Conservation (phyloP, 1,284 basidiomycete genomes). For the Bondarzewia mesenterica region DNA sequence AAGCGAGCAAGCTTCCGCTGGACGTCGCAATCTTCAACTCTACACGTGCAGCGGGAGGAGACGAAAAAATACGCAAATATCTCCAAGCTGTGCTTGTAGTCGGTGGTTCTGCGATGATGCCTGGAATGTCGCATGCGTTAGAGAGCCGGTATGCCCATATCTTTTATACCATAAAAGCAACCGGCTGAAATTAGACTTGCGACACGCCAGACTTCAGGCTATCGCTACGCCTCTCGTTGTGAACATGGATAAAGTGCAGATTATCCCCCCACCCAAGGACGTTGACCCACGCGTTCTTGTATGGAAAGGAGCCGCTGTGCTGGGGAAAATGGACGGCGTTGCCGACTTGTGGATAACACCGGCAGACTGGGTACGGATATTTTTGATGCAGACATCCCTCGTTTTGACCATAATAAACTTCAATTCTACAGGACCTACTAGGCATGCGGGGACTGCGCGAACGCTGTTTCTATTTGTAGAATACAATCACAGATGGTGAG, state of each 20-base stretch:
- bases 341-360: constrained; percentile 85
- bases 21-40: constrained; percentile 94
- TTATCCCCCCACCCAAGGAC: constrained; percentile 89
- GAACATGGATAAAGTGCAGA: constrained; percentile 78
- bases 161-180: background rate
- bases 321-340: constrained; percentile 86
- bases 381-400: constrained; percentile 1
- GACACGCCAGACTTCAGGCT: constrained; percentile 58
- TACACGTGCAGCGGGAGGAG: constrained; percentile 75
- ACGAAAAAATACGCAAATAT: constrained; percentile 88
- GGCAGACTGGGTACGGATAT: constrained; percentile 72
- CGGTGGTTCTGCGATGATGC: constrained; percentile 70
- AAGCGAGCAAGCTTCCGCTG: constrained; percentile 86
- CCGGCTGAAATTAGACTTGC: background rate
- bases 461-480: constrained; percentile 61
- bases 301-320: constrained; percentile 95
- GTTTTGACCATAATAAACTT: constrained; percentile 8
- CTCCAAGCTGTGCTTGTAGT: constrained; percentile 85
- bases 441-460: constrained; percentile 77
- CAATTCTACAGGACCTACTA: constrained; percentile 48
- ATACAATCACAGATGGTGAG: background rate
- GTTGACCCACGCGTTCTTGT: constrained; percentile 84
- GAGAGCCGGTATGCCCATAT: constrained; percentile 57
- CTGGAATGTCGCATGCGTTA: constrained; percentile 71
- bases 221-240: constrained; percentile 77